Evolutionary conservation across 2,329 filamentous ascomycete genomes (phyloP).

Genomic region (Aspergillus spinulosporus): DNA sequence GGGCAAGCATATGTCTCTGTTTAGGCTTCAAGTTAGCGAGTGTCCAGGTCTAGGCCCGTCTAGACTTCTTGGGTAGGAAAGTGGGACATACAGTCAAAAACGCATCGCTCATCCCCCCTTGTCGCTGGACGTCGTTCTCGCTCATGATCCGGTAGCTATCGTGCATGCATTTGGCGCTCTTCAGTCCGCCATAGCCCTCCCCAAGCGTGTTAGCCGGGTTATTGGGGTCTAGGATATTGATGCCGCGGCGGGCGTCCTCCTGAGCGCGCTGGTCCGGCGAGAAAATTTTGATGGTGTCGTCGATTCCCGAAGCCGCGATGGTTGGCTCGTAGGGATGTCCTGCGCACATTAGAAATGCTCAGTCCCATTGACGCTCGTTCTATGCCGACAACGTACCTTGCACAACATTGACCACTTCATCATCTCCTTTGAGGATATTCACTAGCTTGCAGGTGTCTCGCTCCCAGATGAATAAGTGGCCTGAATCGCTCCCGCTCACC

Average conservation of each 20-base stretch:
- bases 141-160: slow-evolving; percentile 62
- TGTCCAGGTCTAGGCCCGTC: slow-evolving; percentile 1
- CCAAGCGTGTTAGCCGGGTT: slow-evolving; percentile 40
- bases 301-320: slow-evolving; percentile 66
- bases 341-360: slow-evolving; percentile 23
- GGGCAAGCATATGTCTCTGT: slow-evolving; percentile 50
- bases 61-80: not conserved
- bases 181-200: slow-evolving; percentile 47
- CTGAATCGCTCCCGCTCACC: slow-evolving; percentile 66
- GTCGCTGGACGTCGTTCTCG: slow-evolving; percentile 62
- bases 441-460: slow-evolving; percentile 61
- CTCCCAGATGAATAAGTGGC: slow-evolving; percentile 70
- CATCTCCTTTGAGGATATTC: slow-evolving; percentile 66
- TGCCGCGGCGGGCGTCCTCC: slow-evolving; percentile 56
- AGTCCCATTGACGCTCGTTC: not conserved
- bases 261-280: slow-evolving; percentile 61
- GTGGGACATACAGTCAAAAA: slow-evolving; percentile 53
- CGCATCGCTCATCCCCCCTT: slow-evolving; percentile 59
- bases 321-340: slow-evolving; percentile 68
- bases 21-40: slow-evolving; percentile 15
- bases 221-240: slow-evolving; percentile 57
- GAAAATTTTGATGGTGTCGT: slow-evolving; percentile 69
- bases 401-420: slow-evolving; percentile 69
- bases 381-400: slow-evolving; percentile 50
- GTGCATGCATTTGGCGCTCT: slow-evolving; percentile 60